Evolutionary conservation across 139 green algal species (phyloP).

Genomic region (Chlamydomonas asymmetrica): DNA sequence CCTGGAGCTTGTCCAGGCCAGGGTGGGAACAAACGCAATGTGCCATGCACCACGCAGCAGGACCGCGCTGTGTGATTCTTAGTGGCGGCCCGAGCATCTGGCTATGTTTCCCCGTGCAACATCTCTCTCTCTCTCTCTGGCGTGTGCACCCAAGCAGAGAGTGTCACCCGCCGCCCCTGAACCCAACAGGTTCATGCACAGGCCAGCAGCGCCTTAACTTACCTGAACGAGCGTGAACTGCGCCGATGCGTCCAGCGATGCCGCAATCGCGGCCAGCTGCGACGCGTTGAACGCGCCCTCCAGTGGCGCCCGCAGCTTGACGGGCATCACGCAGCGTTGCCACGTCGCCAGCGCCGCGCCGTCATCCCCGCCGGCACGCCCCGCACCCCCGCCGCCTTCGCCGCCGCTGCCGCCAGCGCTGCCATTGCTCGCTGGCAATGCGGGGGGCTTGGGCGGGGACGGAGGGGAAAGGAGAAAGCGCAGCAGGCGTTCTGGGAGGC

Average conservation of each 20-base stretch:
- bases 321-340: conserved; percentile 19
- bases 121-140: background rate
- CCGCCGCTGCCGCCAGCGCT: background rate
- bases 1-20: background rate
- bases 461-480: conserved; percentile 1
- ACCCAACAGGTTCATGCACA: no score
- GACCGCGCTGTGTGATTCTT: no score
- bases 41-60: no score
- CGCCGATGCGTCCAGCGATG: background rate
- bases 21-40: background rate
- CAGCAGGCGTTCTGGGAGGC: background rate
- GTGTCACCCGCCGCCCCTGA: background rate
- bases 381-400: background rate
- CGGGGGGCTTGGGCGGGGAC: background rate
- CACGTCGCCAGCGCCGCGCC: background rate
- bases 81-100: no score
- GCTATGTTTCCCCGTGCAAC: background rate
- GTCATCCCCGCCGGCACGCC: no score
- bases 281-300: conserved; percentile 55
- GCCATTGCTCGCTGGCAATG: background rate
- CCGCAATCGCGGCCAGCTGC: conserved; percentile 64
- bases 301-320: conserved; percentile 25
- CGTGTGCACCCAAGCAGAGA: background rate
- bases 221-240: conserved; percentile 29
- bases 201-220: background rate